phyloP scores from a whole-genome alignment of 2,329 filamentous ascomycete species.

The Cordyceps cicadae region DNA sequence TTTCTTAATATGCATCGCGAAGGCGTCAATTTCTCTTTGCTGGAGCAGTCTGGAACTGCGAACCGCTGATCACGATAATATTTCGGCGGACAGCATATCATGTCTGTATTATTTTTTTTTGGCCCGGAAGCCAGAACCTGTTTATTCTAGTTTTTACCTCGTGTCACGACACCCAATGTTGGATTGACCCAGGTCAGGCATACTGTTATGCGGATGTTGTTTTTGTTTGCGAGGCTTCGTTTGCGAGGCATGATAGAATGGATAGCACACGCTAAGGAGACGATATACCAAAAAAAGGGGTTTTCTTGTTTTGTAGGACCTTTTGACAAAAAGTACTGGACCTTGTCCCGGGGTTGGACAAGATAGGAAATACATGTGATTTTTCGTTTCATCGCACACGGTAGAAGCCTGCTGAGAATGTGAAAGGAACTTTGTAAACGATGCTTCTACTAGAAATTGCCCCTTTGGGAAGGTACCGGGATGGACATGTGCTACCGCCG shows the following conservation, averaged over 20 bases:
- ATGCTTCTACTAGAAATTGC: not conserved
- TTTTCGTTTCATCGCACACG: not conserved
- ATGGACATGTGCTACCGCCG: not conserved
- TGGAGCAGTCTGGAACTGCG: conserved; percentile 2
- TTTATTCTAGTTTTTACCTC: not conserved
- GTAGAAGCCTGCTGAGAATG: too few species aligned
- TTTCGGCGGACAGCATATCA: not conserved
- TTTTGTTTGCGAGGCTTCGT: not conserved
- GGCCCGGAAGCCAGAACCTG: not conserved
- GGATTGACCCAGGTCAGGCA: not conserved
- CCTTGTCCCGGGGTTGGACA: not conserved
- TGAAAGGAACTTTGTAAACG: not conserved
- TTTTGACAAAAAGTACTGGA: not conserved
- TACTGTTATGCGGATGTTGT: not conserved
- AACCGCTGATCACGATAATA: not conserved
- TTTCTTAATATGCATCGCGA: conserved; percentile 16
- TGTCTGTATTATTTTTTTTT: not conserved
- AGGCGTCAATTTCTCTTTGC: conserved; percentile 15
- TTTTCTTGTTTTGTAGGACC: not conserved
- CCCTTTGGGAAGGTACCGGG: not conserved
- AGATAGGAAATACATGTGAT: not conserved
- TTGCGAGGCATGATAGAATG: not conserved
- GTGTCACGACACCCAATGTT: conserved; percentile 1
- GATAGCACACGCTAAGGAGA: conserved; percentile 6
- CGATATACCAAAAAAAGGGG: not conserved